phyloP scores from a whole-genome alignment of 1,139 yeast species.

The Maudiozyma humilis region DNA sequence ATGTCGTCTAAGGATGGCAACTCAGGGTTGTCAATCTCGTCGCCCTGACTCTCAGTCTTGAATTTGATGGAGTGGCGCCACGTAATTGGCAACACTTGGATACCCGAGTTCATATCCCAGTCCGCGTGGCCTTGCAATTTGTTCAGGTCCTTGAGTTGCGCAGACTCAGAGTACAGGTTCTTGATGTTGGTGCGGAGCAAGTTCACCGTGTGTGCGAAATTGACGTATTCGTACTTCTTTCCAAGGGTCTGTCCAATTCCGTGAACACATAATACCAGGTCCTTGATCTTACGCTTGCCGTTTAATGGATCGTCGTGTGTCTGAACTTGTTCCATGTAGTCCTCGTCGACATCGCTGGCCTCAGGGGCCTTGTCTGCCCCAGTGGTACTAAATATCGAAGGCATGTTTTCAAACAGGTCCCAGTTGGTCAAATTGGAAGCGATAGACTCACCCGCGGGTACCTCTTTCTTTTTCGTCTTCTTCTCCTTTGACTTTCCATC shows the following conservation, averaged over 20 bases:
- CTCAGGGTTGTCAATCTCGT: conserved; percentile 24
- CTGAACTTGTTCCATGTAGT: conserved; percentile 37
- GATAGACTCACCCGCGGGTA: background rate
- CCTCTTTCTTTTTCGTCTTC: background rate
- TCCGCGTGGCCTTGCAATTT: conserved; percentile 23
- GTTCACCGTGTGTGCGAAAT: conserved; percentile 81
- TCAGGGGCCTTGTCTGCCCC: background rate
- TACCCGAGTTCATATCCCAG: conserved; percentile 41
- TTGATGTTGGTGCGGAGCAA: conserved; percentile 59
- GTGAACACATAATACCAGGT: conserved; percentile 76
- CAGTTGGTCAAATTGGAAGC: conserved; percentile 6
- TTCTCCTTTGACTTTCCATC: conserved; percentile 1
- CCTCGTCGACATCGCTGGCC: conserved; percentile 37
- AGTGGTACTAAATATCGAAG: conserved; percentile 3
- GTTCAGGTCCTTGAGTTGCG: conserved; percentile 34
- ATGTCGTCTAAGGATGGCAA: conserved; percentile 64
- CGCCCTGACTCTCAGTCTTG: conserved; percentile 35
- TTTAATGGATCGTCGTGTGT: conserved; percentile 2
- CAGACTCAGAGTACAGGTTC: conserved; percentile 43
- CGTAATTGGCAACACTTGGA: conserved; percentile 70
- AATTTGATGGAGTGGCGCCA: conserved; percentile 71
- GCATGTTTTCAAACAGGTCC: conserved; percentile 8
- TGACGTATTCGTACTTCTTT: conserved; percentile 66
- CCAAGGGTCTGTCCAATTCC: conserved; percentile 92
- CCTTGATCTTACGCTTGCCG: conserved; percentile 54